These are phyloP conservation scores for Encephalitozoon hellem DNA, from an alignment of 371 early-diverging fungal genomes.

Conservation along the genomic window DNA sequence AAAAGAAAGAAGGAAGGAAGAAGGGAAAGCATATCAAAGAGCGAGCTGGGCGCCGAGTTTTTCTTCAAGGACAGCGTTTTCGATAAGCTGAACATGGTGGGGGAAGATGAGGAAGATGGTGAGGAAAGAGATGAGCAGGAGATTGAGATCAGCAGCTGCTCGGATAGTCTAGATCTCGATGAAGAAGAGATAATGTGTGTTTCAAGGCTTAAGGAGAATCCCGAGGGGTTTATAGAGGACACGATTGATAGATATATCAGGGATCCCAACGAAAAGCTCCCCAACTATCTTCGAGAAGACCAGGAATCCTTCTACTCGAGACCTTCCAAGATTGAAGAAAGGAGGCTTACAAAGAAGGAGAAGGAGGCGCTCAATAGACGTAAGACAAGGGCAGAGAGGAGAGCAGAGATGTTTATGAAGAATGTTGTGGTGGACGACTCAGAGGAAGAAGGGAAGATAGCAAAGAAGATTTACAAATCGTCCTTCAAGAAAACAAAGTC, in stretches of 20 bases:
- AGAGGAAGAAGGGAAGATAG: constrained; percentile 45
- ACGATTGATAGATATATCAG: constrained; percentile 57
- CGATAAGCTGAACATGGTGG: constrained; percentile 17
- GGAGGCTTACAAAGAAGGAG: constrained; percentile 51
- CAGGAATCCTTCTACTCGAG: constrained; percentile 46
- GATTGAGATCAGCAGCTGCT: constrained; percentile 28
- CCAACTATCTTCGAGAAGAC: constrained; percentile 54
- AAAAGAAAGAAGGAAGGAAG: constrained; percentile 4
- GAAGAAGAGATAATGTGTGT: constrained; percentile 56
- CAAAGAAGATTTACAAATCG: constrained; percentile 50
- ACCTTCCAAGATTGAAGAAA: constrained; percentile 40
- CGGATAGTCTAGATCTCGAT: constrained; percentile 45
- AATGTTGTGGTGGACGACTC: constrained; percentile 45
- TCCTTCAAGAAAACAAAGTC: constrained; percentile 48
- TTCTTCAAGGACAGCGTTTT: constrained; percentile 48
- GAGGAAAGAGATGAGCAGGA: constrained; percentile 10
- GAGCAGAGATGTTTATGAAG: constrained; percentile 49
- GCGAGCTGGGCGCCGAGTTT: background rate
- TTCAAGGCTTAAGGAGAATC: constrained; percentile 50
- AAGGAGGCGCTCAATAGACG: constrained; percentile 48
- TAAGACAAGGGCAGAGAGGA: constrained; percentile 48
- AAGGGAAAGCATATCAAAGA: background rate
- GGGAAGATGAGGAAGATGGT: background rate
- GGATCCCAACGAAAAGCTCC: constrained; percentile 54
- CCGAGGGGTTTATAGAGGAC: constrained; percentile 53